Base-by-base conservation (phyloP, 2,329 filamentous ascomycete genomes). In the Fusarium sp. region DNA sequence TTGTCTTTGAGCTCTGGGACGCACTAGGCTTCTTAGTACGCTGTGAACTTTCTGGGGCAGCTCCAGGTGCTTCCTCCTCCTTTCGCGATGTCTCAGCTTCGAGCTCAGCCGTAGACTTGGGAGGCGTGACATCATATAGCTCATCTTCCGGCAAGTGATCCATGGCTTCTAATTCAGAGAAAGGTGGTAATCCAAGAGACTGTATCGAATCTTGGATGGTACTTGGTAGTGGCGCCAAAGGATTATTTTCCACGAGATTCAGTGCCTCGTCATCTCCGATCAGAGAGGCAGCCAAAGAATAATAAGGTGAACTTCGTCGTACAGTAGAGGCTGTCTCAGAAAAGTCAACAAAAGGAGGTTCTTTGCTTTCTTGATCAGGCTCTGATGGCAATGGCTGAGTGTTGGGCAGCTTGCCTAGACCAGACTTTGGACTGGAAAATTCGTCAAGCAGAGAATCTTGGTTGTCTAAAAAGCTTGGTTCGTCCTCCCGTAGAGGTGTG, bases 261-360 rank as follows among this genome's bases (percentile, higher is more conserved):
- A 74, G 79, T 4, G 62, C 45, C 3, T 65, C 62, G 12, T 71
- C 70, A 3, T 42, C 30, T 9, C 47, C 63, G 16, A 51, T 18
- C 26, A 41, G 60, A 15, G 47, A 70, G 45, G 28, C 58, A 55
- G 8, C 42, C 20, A 13, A 33, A 38, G 44, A 74, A 57, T 33
- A 14, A 39, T 63, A 72, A 8, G 80, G 79, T 8, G 81, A 82
- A 42, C 81, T 82, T 26, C 81, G 77, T 31, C 65, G 65, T 30
- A 70, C 44, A 5, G 81, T 81, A 6, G 81, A 81, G 16, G 80
- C 80, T n/a, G 81, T 82, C 55, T 82, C 81, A 1, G 81, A 82
- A 26, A 82, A 79, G 41, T 82, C 81, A 10, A 81, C 51, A 26
- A 28, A 48, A 16, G 7, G 16, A 31, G 28, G 61, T 50, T 45